phyloP scores from a whole-genome alignment of 768 basidiomycete species.

The Pluteus cervinus region DNA sequence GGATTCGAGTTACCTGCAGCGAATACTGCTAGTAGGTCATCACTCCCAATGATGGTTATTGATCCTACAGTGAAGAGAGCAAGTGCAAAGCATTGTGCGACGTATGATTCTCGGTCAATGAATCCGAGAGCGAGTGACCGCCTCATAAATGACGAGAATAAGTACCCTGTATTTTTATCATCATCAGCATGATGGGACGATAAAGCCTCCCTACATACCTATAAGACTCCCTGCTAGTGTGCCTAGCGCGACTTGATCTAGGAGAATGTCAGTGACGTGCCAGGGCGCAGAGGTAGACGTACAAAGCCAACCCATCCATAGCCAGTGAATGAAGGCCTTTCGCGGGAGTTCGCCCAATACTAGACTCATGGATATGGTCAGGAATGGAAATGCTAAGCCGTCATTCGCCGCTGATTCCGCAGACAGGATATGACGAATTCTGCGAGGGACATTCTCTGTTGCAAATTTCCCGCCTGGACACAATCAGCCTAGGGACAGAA shows the following conservation, averaged over 20 bases:
- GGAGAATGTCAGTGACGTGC: no score
- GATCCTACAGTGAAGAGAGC: conserved; percentile 75
- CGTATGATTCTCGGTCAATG: conserved; percentile 80
- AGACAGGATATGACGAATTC: conserved; percentile 74
- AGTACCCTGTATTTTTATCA: not conserved
- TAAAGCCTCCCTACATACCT: no score
- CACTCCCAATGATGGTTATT: conserved; percentile 73
- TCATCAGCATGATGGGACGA: no score
- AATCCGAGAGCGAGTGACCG: conserved; percentile 53
- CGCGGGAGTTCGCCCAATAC: conserved; percentile 58
- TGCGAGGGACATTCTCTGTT: conserved; percentile 58
- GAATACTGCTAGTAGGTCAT: conserved; percentile 88
- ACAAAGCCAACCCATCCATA: conserved; percentile 83
- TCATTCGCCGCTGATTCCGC: conserved; percentile 96
- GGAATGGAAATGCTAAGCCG: conserved; percentile 91
- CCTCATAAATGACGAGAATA: conserved; percentile 9
- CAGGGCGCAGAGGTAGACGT: conserved; percentile 17
- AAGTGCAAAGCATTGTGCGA: conserved; percentile 77
- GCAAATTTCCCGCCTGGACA: conserved; percentile 64
- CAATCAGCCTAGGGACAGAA: not conserved
- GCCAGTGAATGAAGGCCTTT: conserved; percentile 77
- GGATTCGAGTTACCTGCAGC: conserved; percentile 51
- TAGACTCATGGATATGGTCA: conserved; percentile 82
- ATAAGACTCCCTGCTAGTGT: conserved; percentile 2
- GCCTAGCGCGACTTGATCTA: conserved; percentile 6